A percentile compares a stretch with the other conserved stretches of the same genome.
Conservation (phyloP, 148 eudicot species). For the Limonium bicolor region DNA sequence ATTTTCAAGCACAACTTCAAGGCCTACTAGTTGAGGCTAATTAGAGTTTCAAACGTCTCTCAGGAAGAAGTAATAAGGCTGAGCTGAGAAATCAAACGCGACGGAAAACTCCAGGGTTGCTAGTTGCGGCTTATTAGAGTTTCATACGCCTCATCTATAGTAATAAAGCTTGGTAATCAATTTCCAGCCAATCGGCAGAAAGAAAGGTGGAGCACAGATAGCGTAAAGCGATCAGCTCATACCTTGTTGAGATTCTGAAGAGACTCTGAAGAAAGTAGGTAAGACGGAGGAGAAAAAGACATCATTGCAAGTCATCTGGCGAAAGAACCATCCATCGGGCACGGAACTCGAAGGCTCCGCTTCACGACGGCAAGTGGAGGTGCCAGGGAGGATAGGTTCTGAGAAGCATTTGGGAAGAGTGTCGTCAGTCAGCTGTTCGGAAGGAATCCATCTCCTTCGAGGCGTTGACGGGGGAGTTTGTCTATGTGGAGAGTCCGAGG, state of each 20-base stretch:
- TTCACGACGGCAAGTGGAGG: neutral
- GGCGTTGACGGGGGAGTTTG: neutral
- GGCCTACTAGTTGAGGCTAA: too few relatives aligned
- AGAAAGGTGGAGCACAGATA: too few relatives aligned
- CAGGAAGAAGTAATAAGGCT: too few relatives aligned
- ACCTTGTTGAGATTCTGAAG: neutral
- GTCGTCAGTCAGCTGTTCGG: neutral
- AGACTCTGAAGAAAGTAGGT: neutral
- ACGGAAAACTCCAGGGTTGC: too few relatives aligned
- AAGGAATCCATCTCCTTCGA: neutral
- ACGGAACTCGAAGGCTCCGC: neutral
- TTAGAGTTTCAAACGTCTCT: too few relatives aligned
- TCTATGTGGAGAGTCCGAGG: neutral
- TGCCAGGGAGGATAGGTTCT: constrained; percentile 1
- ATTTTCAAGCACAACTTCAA: too few relatives aligned
- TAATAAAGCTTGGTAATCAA: too few relatives aligned
- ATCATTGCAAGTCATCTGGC: constrained; percentile 2
- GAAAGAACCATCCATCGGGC: constrained; percentile 1
- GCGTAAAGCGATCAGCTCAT: too few relatives aligned
- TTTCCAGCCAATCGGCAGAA: too few relatives aligned
- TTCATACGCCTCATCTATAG: too few relatives aligned
- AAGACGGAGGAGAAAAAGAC: neutral
- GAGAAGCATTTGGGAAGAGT: constrained; percentile 5
- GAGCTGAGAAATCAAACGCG: too few relatives aligned
- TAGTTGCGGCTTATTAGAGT: too few relatives aligned